Base-by-base conservation (phyloP, 2,329 filamentous ascomycete species). In the Aspergillus udagawae region DNA sequence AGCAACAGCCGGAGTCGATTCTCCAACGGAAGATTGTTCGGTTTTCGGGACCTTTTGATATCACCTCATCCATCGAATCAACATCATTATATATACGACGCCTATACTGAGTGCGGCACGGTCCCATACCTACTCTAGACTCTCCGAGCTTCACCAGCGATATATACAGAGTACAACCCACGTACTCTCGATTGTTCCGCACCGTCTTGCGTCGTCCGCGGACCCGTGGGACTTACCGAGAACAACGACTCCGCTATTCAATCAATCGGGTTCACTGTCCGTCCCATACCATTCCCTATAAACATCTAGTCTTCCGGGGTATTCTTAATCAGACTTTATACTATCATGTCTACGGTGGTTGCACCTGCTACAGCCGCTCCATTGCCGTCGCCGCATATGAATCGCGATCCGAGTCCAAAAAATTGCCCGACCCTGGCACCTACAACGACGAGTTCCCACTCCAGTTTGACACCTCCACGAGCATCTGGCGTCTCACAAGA, bases 271-370 rank as follows among this genome's bases (percentile, higher is more conserved):
- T 17, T 28, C 29, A 14, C 29, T 20, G 8, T 29, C 49, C 6
- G 7, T 20, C 14, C 7, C 29, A 7, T 38, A 38, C 5, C 32
- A 38, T 38, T 38, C 14, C 14, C 17, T 38, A 38, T 38, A 38
- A 38, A n/a, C 28, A 28, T 49, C 23, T 49, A 5, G 21, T 51
- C 5, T 20, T 50, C 38, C 32, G 21, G n/a, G 47, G 35, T 28
- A 42, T 38, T 35, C 20, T 52, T 56, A 6, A 17, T 17, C 14
- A 17, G 14, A 17, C 14, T 17, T 38, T 27, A 47, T 27, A 27
- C 50, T 49, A 69, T 58, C 60, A 80, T 80, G 78, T 80, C 78
- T 58, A 80, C 78, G 56, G 78, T 75, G 51, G 78, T 81, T 64
- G 79, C 77, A 59, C 71, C 77, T 65, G 73, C 75, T 51, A 67